phyloP scores from a whole-genome alignment of 2,329 filamentous ascomycete species.

The Hypomyces rosellus region DNA sequence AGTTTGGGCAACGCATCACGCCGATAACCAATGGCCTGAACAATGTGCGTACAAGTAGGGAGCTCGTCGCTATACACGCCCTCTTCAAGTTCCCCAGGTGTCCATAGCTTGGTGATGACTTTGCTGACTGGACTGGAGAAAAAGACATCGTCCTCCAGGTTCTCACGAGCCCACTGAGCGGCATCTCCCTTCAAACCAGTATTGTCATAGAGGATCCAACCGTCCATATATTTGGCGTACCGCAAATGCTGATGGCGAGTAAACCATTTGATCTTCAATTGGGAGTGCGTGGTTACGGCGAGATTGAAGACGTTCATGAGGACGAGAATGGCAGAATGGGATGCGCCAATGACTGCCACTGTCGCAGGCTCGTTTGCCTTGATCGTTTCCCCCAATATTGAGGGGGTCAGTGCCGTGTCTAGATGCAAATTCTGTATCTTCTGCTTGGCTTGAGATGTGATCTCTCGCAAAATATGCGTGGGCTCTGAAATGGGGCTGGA shows the following conservation, averaged over 20 bases:
- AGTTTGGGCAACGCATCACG: constrained; percentile 44
- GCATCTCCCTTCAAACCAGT: constrained; percentile 58
- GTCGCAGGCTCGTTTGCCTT: constrained; percentile 28
- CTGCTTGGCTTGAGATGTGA: not conserved
- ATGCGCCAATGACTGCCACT: constrained; percentile 54
- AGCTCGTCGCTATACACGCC: constrained; percentile 40
- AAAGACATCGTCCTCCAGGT: constrained; percentile 49
- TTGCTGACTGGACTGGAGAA: constrained; percentile 37
- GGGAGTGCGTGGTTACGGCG: constrained; percentile 42
- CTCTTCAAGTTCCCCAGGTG: constrained; percentile 34
- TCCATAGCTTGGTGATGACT: constrained; percentile 42
- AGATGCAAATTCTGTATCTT: constrained; percentile 33
- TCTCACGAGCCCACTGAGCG: constrained; percentile 51
- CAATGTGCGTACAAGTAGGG: constrained; percentile 43
- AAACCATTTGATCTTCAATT: constrained; percentile 55
- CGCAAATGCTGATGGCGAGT: constrained; percentile 48
- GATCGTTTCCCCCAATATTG: constrained; percentile 31
- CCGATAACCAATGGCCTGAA: constrained; percentile 55
- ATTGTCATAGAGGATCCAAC: constrained; percentile 60
- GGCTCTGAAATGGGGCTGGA: constrained; percentile 41
- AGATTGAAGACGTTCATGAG: constrained; percentile 54
- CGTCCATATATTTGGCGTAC: constrained; percentile 56
- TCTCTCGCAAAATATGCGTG: constrained; percentile 32
- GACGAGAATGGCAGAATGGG: constrained; percentile 57
- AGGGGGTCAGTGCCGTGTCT: constrained; percentile 50